phyloP scores from a whole-genome alignment of 2,329 filamentous ascomycete species.

The Cordyceps cicadae region DNA sequence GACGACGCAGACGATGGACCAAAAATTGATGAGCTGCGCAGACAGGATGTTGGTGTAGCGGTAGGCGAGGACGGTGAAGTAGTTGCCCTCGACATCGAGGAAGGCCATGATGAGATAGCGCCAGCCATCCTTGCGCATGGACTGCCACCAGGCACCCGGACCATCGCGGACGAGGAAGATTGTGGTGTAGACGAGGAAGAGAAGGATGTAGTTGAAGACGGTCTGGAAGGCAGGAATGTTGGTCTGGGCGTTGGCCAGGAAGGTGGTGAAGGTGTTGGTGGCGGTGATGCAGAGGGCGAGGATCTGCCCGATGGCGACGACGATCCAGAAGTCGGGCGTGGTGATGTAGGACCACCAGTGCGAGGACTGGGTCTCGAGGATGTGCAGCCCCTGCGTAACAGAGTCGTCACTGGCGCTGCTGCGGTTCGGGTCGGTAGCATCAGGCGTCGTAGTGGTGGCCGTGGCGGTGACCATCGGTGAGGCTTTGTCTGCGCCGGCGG shows the following conservation, averaged over 20 bases:
- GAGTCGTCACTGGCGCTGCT: slow-evolving; percentile 22
- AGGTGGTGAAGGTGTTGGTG: slow-evolving; percentile 81
- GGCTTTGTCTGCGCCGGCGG: slow-evolving; percentile 16
- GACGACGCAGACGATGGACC: slow-evolving; percentile 92
- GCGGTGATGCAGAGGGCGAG: slow-evolving; percentile 84
- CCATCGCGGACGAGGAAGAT: slow-evolving; percentile 76
- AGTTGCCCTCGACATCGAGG: slow-evolving; percentile 93
- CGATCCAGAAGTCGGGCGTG: slow-evolving; percentile 81
- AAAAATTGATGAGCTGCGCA: slow-evolving; percentile 95
- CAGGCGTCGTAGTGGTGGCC: slow-evolving; percentile 5
- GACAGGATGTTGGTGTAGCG: slow-evolving; percentile 85
- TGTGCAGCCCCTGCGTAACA: slow-evolving; percentile 43
- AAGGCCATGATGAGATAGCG: slow-evolving; percentile 90
- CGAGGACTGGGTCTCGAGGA: slow-evolving; percentile 44
- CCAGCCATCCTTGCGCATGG: slow-evolving; percentile 71
- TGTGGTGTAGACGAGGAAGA: slow-evolving; percentile 73
- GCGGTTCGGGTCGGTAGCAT: neutral
- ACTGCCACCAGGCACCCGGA: slow-evolving; percentile 54
- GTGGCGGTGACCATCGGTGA: slow-evolving; percentile 11
- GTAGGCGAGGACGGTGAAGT: slow-evolving; percentile 94
- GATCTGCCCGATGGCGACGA: slow-evolving; percentile 72
- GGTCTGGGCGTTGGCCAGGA: slow-evolving; percentile 58
- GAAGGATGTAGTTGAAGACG: slow-evolving; percentile 85
- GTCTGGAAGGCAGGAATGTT: slow-evolving; percentile 93
- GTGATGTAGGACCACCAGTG: slow-evolving; percentile 67